These are phyloP conservation scores for Sphaerulina vaccinii DNA, from an alignment of 2,329 filamentous ascomycete genomes.

Conservation along the genomic window DNA sequence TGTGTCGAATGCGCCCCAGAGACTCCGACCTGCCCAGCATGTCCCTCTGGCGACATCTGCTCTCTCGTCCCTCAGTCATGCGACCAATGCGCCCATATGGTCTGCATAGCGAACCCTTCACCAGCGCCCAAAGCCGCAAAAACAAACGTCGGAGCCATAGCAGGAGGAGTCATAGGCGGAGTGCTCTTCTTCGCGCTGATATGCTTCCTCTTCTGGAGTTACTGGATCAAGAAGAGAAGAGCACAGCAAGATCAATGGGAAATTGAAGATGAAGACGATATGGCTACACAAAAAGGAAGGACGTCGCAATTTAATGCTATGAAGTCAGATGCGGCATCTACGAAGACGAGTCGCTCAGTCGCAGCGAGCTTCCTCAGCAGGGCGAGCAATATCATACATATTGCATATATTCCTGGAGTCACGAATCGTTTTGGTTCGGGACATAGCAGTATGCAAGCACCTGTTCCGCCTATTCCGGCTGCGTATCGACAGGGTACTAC, in stretches of 20 bases:
- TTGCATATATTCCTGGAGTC: slow-evolving; percentile 96
- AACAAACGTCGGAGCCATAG: slow-evolving; percentile 79
- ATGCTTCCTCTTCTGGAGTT: slow-evolving; percentile 82
- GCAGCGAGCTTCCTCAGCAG: slow-evolving; percentile 93
- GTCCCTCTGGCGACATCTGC: slow-evolving; percentile 56
- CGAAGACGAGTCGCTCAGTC: slow-evolving; percentile 75
- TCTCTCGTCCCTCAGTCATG: slow-evolving; percentile 60
- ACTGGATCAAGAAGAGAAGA: slow-evolving; percentile 78
- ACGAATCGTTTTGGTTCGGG: slow-evolving; percentile 76
- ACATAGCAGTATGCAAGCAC: slow-evolving; percentile 53
- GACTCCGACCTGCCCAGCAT: slow-evolving; percentile 61
- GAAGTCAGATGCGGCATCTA: slow-evolving; percentile 71
- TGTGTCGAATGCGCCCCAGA: slow-evolving; percentile 58
- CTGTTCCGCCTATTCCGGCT: slow-evolving; percentile 85
- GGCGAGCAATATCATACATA: slow-evolving; percentile 98
- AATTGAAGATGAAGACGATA: slow-evolving; percentile 57
- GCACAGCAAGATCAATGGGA: slow-evolving; percentile 57
- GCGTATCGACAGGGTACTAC: slow-evolving; percentile 38
- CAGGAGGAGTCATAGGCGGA: slow-evolving; percentile 85
- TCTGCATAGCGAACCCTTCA: slow-evolving; percentile 52
- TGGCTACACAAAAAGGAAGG: slow-evolving; percentile 54
- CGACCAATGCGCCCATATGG: slow-evolving; percentile 57
- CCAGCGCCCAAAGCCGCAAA: slow-evolving; percentile 42
- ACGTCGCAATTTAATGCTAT: slow-evolving; percentile 55
- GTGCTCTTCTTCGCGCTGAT: slow-evolving; percentile 70